phyloP scores from a whole-genome alignment of 2,329 filamentous ascomycete genomes.

The Phaeoacremonium minimum region DNA sequence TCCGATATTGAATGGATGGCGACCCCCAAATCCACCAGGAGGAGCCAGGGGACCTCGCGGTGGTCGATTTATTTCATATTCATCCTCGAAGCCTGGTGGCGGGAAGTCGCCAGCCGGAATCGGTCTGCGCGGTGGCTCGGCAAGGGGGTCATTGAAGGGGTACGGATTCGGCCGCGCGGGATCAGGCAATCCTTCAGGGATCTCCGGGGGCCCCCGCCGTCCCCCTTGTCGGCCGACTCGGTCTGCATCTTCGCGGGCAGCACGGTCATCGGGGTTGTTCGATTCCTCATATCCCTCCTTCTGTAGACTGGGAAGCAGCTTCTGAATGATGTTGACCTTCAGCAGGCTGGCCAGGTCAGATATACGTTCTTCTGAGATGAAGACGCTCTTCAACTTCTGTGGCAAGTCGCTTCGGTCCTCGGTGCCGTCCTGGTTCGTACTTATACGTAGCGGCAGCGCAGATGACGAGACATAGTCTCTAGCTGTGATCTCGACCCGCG shows the following conservation, averaged over 20 bases:
- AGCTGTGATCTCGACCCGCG: constrained; percentile 68
- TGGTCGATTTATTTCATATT: constrained; percentile 75
- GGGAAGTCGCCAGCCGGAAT: constrained; percentile 70
- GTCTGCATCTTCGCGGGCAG: constrained; percentile 34
- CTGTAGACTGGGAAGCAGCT: constrained; percentile 70
- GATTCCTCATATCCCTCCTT: constrained; percentile 75
- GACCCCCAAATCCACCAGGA: constrained; percentile 28
- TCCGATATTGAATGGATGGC: constrained; percentile 67
- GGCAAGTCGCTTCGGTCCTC: constrained; percentile 47
- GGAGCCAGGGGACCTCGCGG: constrained; percentile 38
- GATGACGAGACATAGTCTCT: constrained; percentile 69
- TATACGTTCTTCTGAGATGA: constrained; percentile 69
- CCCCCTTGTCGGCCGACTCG: constrained; percentile 16
- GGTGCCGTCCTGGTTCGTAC: constrained; percentile 23
- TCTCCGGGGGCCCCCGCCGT: constrained; percentile 28
- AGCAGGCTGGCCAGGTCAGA: constrained; percentile 65
- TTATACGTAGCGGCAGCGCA: constrained; percentile 52
- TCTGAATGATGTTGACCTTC: constrained; percentile 78
- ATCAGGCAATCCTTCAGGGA: constrained; percentile 47
- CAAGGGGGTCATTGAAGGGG: constrained; percentile 59
- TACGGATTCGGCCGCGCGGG: constrained; percentile 63
- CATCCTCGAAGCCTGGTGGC: constrained; percentile 90
- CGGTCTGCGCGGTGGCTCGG: constrained; percentile 55
- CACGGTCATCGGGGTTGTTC: constrained; percentile 27
- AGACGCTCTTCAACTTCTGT: constrained; percentile 54